Evolutionary conservation across 192 early-diverging fungal genomes (phyloP).

Genomic region (Backusella parvicylindrica): DNA sequence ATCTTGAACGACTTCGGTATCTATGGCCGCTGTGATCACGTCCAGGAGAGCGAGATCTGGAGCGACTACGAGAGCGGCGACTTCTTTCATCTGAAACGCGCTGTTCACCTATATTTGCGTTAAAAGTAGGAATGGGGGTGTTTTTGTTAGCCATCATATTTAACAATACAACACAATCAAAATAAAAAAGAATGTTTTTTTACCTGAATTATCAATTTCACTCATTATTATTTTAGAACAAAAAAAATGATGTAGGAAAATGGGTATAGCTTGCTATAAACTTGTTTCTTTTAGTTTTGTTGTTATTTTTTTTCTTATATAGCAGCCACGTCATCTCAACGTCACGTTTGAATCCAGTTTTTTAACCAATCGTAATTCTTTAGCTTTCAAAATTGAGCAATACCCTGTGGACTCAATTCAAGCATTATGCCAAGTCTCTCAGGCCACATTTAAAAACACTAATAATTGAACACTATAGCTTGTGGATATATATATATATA

Average conservation of each 20-base stretch:
- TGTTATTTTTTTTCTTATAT: neutral
- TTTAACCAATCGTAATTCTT: neutral
- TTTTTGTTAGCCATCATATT: neutral
- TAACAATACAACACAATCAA: neutral
- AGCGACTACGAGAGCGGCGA: slow-evolving; percentile 27
- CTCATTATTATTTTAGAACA: neutral
- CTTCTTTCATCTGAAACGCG: slow-evolving; percentile 30
- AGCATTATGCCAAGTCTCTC: too few relatives aligned
- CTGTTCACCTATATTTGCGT: slow-evolving; percentile 6
- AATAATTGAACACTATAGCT: too few relatives aligned
- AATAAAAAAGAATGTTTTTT: neutral
- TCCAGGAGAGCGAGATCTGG: slow-evolving; percentile 32
- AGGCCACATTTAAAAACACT: too few relatives aligned
- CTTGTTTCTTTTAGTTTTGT: neutral
- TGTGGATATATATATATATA: too few relatives aligned
- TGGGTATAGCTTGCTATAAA: neutral
- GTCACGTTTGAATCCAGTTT: neutral
- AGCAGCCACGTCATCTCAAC: neutral
- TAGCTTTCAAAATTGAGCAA: too few relatives aligned
- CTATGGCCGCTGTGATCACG: slow-evolving; percentile 24
- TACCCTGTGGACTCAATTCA: too few relatives aligned
- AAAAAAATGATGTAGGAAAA: neutral
- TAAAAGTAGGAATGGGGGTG: neutral
- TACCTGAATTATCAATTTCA: slow-evolving; percentile 14
- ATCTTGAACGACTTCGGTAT: slow-evolving; percentile 35